A percentile compares a stretch with the other conserved stretches of the same genome.
phyloP scores from a whole-genome alignment of 176 grass and related monocot species.

The Bonia amplexicaulis region DNA sequence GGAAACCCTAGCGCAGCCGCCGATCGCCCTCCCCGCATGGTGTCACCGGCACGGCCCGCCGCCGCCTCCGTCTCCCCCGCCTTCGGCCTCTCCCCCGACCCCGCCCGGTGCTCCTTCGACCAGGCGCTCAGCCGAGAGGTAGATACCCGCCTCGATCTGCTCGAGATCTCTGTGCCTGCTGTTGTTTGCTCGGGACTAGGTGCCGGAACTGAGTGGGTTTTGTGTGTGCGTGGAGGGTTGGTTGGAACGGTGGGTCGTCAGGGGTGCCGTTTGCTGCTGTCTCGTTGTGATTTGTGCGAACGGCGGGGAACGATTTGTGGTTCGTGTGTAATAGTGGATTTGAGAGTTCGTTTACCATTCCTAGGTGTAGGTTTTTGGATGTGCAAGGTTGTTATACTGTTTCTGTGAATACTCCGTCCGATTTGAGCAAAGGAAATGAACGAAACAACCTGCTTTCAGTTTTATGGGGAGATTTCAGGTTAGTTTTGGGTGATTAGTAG shows the following conservation, averaged over 20 bases:
- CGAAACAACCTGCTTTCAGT: not conserved
- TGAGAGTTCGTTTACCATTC: not conserved
- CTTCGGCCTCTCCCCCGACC: slow-evolving; percentile 47
- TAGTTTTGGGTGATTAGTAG: not conserved
- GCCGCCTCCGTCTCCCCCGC: slow-evolving; percentile 37
- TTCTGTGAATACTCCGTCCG: not conserved
- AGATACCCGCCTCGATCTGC: not conserved
- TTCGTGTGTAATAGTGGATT: not conserved
- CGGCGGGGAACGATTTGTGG: not conserved
- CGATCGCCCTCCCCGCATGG: slow-evolving; percentile 19
- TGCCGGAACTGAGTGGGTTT: not conserved
- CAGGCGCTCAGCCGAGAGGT: slow-evolving; percentile 46
- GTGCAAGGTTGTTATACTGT: not conserved
- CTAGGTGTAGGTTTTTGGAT: not conserved
- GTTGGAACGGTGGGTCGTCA: not conserved
- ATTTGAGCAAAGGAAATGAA: not conserved
- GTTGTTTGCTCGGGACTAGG: not conserved
- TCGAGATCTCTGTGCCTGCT: not conserved
- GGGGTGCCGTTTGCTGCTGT: not conserved
- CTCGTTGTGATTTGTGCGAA: not conserved
- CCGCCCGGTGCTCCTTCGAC: slow-evolving; percentile 50
- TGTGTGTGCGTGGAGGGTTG: not conserved
- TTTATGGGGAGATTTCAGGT: not conserved
- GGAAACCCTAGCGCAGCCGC: slow-evolving; percentile 28
- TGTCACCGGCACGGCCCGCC: slow-evolving; percentile 44